Percentiles rank a stretch among this genome's conserved stretches.
phyloP scores from a whole-genome alignment of 2,329 filamentous ascomycete species.

The Penicillium paneum region DNA sequence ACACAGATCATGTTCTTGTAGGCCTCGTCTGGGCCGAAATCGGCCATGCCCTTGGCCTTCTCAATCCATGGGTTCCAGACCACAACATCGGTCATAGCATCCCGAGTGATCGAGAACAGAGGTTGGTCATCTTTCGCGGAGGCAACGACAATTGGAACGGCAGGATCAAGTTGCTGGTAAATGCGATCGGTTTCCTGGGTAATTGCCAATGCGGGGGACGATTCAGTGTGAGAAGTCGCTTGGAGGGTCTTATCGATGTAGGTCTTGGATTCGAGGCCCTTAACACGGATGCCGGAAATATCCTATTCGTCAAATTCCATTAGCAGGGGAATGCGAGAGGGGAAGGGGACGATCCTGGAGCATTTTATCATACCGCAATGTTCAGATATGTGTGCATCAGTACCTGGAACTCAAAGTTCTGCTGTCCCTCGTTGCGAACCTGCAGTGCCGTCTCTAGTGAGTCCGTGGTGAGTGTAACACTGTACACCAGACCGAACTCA shows the following conservation, averaged over 20 bases:
- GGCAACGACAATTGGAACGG: constrained; percentile 35
- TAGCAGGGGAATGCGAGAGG: background rate
- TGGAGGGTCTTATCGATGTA: constrained; percentile 83
- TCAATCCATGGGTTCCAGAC: constrained; percentile 97
- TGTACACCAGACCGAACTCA: constrained; percentile 88
- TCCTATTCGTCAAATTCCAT: constrained; percentile 55
- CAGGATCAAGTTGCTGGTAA: constrained; percentile 65
- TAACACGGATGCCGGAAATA: constrained; percentile 68
- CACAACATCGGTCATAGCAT: constrained; percentile 82
- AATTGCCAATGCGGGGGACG: constrained; percentile 64
- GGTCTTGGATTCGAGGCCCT: constrained; percentile 69
- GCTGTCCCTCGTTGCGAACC: constrained; percentile 79
- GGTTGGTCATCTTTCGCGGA: constrained; percentile 54
- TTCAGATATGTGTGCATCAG: constrained; percentile 88
- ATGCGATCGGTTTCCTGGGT: constrained; percentile 81
- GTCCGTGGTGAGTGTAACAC: constrained; percentile 74
- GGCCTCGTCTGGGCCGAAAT: constrained; percentile 85
- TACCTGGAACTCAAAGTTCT: constrained; percentile 85
- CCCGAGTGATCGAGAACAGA: constrained; percentile 70
- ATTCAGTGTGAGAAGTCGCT: constrained; percentile 61
- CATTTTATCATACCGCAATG: constrained; percentile 60
- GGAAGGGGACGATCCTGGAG: background rate
- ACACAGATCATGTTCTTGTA: constrained; percentile 94
- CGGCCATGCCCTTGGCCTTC: constrained; percentile 75
- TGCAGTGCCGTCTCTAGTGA: constrained; percentile 77